phyloP scores from a whole-genome alignment of 169 alveolate species.

The Babesia caballi region DNA sequence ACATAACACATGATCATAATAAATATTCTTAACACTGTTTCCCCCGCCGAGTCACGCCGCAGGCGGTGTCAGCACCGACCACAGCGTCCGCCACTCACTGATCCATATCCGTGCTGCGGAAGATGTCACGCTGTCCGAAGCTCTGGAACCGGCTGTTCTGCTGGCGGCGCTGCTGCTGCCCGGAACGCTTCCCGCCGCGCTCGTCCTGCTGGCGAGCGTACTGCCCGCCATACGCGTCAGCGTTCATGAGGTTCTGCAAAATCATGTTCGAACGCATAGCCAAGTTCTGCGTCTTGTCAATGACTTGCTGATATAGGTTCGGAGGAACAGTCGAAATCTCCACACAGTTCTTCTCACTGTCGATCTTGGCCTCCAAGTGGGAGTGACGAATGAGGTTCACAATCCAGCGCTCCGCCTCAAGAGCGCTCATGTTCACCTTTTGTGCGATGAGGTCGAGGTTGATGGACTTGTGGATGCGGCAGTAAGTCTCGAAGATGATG shows the following conservation, averaged over 20 bases:
- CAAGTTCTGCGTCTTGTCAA: constrained; percentile 82
- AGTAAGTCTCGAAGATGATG: constrained; percentile 87
- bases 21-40: too few relatives aligned
- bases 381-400: constrained; percentile 87
- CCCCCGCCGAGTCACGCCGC: too few relatives aligned
- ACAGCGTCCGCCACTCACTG: not conserved
- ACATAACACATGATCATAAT: too few relatives aligned
- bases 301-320: constrained; percentile 84
- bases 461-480: constrained; percentile 88
- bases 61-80: too few relatives aligned
- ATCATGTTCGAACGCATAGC: constrained; percentile 78
- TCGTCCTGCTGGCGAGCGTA: constrained; percentile 17
- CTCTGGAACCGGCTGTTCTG: constrained; percentile 31
- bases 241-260: constrained; percentile 73
- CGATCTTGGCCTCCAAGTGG: constrained; percentile 85
- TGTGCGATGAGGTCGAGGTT: constrained; percentile 84
- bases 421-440: constrained; percentile 82
- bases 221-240: constrained; percentile 23
- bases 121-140: constrained; percentile 36
- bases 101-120: constrained; percentile 15
- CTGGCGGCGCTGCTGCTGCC: constrained; percentile 42
- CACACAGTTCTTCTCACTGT: constrained; percentile 88
- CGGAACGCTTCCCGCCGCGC: constrained; percentile 8
- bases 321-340: constrained; percentile 85
- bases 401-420: constrained; percentile 89